Evolutionary conservation across 1,284 basidiomycete genomes (phyloP), one percentile per base, ranked within the genome.

Genomic region (Vanrija pseudolonga): DNA sequence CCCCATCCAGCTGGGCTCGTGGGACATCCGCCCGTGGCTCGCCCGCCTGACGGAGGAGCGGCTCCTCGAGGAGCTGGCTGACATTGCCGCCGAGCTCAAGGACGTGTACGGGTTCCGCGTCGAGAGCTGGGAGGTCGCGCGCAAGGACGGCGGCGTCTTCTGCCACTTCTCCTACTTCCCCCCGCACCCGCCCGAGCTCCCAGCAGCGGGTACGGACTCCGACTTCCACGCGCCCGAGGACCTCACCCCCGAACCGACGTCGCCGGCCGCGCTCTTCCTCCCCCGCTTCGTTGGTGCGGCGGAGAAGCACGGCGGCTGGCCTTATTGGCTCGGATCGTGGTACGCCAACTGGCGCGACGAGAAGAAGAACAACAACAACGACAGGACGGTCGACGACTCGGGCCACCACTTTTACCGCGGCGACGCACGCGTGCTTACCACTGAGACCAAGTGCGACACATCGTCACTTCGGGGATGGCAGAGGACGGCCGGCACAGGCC

Each of bases 91-190:
- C 12, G 67, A 69, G 11, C 62, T 77, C 17, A 55, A 52, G 38
- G 64, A 53, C 1, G 46, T 44, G 40, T 61, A 74, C 56, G 71
- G 61, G 15, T 77, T 75, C 53, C 60, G 63, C 26, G 61, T 77
- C 23, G 75, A 77, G 57, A 65, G 62, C 20, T 72, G 68, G 60
- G 75, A 77, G 57, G 66, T 76, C 22, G 67, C 69, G 38, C 49
- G 69, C 39, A 73, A 70, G 60, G 72, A 70, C 50, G 69, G 71
- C 41, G 92, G 93, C 8, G 86, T 91, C 4, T 94, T 94, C 69
- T 84, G 93, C 51, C 83, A 82, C 45, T 93, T 93, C 73, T 78
- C 80, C 19, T 94, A 88, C 66, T 75, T 74, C 19, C 73, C 76
- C 7, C 77, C 76, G 70, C 19, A 40, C 11, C 23, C 41, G 5